Base-by-base conservation (phyloP, 805 yeast species). In the Hanseniaspora valbyensis region DNA sequence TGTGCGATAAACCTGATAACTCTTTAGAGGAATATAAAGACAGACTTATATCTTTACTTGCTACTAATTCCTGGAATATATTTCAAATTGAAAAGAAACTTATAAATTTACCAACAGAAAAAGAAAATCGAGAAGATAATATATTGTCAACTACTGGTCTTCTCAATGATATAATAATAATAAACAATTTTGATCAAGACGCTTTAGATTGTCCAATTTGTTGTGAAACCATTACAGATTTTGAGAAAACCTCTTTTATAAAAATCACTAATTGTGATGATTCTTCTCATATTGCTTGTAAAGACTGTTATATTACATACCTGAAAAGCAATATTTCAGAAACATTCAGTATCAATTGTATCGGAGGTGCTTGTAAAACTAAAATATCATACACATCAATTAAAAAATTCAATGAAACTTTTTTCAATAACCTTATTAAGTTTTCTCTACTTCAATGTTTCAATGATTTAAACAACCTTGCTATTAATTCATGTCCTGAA, bases 401-500 rank as follows among this genome's bases (percentile, higher is more conserved):
- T 0, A 53, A 57, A 14, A 61, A 63, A 8, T 24, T 34, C n/a
- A 41, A 37, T 25, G 57, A 46, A 0, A 60, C 59, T 49, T 55
- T 67, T 12, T 57, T 69, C 55, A 57, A 60, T 32, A 66, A 66
- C 14, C 67, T 73, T 0, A 61, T 79, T 8, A 74, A 69, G 52
- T 62, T 69, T 25, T 80, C 72, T 58, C 74, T 81, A n/a, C 74
- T 74, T 14, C 69, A 73, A 42, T 72, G 75, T 52, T 62, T 68
- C 38, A 41, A 71, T 48, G 59, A 70, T 42, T 78, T 72, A 12
- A 48, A 40, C 32, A 48, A 48, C 19, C 1, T 22, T 1, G 18
- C n/a, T 4, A 26, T 48, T 57, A 76, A 74, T 56, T 81, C 87
- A 83, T 89, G 97, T 63, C 95, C 96, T 0, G 81, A 83, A 1